Evolutionary conservation across 1,284 basidiomycete species (phyloP), one percentile per base, ranked within the genome.

Genomic region (Rhodotorula sp.): DNA sequence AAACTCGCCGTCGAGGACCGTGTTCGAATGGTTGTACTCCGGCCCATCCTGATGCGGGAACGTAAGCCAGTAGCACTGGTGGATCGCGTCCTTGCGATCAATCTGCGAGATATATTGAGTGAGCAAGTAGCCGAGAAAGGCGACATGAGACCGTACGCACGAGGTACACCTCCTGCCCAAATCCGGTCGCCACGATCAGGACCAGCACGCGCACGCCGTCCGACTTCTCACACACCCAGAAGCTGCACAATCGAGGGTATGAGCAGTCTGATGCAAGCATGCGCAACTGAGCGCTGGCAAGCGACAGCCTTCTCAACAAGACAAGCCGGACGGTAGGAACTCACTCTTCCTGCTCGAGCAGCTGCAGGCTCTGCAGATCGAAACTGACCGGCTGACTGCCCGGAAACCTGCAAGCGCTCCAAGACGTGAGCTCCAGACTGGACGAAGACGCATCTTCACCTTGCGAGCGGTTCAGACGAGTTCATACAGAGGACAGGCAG

Each of bases 191-290:
- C 54, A 90, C 86, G 62, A 99, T 86, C 71, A 97, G 85, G 60
- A 98, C 87, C 56, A 99, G 85, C 46, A 99, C 92, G 55, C 97
- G 88, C 65, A 98, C 83, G 4, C 97, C 97, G 80, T 99, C 97
- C n/a, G 94, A 97, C 84, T 99, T 99, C 84, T 99, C 97, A 83
- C 94, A 97, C 45, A 99, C 96, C 96, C 96, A 99, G 81, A 91
- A 99, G 81, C 93, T 97, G 78, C 50, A 49, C 50, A 5, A 34
- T 34, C 5, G 34, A 34, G 34, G 34, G 34, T 34, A 5, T 62
- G 14, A 50, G 25, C 5, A 13, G 19, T 8, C 1, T 19, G n/a
- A 23, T 14, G 0, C 8, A 21, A n/a, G 44, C 23, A 17, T 45
- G 16, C 34, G 34, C 13, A 27, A 14, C 14, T 2, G 7, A 14